Conservation (phyloP, 768 basidiomycete genomes). For the Pleurotus citrinopileatus region DNA sequence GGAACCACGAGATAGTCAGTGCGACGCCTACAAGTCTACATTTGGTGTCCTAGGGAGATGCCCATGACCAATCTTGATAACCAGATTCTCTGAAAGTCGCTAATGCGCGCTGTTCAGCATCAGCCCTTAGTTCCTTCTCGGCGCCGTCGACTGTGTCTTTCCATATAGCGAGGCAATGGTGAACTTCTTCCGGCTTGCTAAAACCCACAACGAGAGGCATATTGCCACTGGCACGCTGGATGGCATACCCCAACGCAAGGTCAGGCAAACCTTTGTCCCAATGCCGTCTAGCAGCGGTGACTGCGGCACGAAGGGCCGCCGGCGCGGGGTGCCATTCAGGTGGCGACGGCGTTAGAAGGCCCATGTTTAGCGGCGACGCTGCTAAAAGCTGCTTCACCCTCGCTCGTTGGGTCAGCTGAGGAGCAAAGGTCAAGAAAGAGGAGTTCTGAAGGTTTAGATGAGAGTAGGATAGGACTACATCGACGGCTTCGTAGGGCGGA, state of each 20-base stretch:
- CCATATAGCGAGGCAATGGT: constrained; percentile 70
- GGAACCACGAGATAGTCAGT: no score
- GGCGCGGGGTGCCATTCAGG: constrained; percentile 83
- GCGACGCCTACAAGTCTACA: no score
- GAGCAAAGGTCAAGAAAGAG: constrained; percentile 53
- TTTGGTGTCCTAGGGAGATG: constrained; percentile 52
- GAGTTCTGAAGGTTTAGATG: constrained; percentile 77
- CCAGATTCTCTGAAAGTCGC: constrained; percentile 46
- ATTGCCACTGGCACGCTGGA: constrained; percentile 43
- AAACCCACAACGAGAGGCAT: constrained; percentile 74
- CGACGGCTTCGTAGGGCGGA: constrained; percentile 67
- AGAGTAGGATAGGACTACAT: constrained; percentile 78
- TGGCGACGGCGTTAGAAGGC: constrained; percentile 55
- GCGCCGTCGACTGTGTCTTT: constrained; percentile 44
- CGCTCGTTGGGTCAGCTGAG: constrained; percentile 59
- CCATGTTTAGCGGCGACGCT: constrained; percentile 87
- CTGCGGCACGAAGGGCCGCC: constrained; percentile 39
- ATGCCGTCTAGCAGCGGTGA: constrained; percentile 29
- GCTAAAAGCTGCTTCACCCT: constrained; percentile 65
- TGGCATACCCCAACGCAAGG: constrained; percentile 73
- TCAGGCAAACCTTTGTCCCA: constrained; percentile 52
- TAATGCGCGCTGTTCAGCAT: constrained; percentile 42
- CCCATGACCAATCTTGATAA: constrained; percentile 71
- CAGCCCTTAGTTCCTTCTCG: constrained; percentile 30
- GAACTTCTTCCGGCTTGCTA: constrained; percentile 69